Percentiles rank a stretch among this genome's conserved stretches.
Conservation (phyloP, 2,329 filamentous ascomycete species). For the Epichloe brachyelytri region DNA sequence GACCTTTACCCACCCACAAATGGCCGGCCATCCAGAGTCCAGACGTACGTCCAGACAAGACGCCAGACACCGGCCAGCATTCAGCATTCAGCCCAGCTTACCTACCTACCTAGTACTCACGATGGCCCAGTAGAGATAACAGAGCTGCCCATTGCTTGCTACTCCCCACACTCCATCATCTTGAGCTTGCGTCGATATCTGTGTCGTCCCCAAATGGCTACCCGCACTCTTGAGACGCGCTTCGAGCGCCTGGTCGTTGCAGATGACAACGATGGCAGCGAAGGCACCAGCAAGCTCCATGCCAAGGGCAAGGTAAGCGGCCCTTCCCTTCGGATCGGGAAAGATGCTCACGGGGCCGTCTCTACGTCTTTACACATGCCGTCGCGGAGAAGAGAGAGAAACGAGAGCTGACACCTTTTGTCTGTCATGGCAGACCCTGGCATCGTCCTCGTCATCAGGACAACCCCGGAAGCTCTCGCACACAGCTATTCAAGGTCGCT, state of each 20-base stretch:
- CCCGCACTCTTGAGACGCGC: conserved; percentile 68
- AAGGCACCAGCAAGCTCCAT: conserved; percentile 35
- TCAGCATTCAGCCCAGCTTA: background rate
- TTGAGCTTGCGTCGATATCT: background rate
- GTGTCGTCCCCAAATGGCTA: conserved; percentile 42
- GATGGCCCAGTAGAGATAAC: background rate
- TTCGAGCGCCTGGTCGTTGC: conserved; percentile 84
- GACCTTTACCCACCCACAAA: background rate
- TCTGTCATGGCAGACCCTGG: conserved; percentile 13
- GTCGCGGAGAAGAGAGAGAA: background rate
- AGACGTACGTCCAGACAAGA: too few species aligned
- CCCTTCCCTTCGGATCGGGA: background rate
- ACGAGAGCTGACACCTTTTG: background rate
- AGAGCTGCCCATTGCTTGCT: background rate
- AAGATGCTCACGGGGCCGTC: background rate
- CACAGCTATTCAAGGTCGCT: conserved; percentile 76
- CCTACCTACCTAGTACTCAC: background rate
- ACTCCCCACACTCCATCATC: background rate
- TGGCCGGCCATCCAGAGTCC: background rate
- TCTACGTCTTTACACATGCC: background rate
- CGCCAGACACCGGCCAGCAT: background rate
- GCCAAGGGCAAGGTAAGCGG: conserved; percentile 65
- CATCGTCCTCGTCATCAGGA: conserved; percentile 18
- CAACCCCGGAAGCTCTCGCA: conserved; percentile 46
- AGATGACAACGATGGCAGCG: conserved; percentile 65